phyloP scores from a whole-genome alignment of 805 yeast species.

The Maudiozyma pseudohumilis region DNA sequence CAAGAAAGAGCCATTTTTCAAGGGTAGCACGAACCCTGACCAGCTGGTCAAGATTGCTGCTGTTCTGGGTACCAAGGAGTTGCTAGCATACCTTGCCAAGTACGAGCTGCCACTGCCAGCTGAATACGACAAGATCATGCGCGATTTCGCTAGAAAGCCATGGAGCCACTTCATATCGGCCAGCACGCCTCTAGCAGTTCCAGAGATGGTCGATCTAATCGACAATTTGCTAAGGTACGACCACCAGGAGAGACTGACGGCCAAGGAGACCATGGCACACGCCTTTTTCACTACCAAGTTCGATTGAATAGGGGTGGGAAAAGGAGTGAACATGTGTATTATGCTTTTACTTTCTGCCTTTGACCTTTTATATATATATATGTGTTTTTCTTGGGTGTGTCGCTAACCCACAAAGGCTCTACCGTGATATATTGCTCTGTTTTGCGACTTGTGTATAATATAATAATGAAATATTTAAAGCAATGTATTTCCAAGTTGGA shows the following conservation, averaged over 20 bases:
- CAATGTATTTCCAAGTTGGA: too few species aligned
- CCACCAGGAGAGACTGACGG: conserved; percentile 81
- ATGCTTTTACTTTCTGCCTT: too few species aligned
- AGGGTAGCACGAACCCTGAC: conserved; percentile 84
- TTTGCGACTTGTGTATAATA: too few species aligned
- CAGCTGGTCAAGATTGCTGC: conserved; percentile 85
- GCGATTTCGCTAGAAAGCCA: conserved; percentile 54
- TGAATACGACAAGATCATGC: conserved; percentile 69
- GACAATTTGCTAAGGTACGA: conserved; percentile 71
- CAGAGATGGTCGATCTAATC: conserved; percentile 56
- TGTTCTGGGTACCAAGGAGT: conserved; percentile 75
- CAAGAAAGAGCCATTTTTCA: conserved; percentile 86
- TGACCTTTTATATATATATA: too few species aligned
- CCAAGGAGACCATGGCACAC: conserved; percentile 79
- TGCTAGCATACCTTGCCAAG: conserved; percentile 54
- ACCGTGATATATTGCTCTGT: too few species aligned
- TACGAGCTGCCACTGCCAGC: conserved; percentile 61
- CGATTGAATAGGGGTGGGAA: conserved; percentile 3
- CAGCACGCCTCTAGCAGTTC: conserved; percentile 38
- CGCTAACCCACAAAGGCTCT: too few species aligned
- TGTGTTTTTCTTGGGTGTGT: too few species aligned
- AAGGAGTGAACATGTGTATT: background rate
- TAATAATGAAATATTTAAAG: too few species aligned
- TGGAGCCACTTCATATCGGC: conserved; percentile 52
- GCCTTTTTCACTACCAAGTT: conserved; percentile 42